Evolutionary conservation across 106 monocot species (phyloP).

Genomic region (Dactylorhiza incarnata): DNA sequence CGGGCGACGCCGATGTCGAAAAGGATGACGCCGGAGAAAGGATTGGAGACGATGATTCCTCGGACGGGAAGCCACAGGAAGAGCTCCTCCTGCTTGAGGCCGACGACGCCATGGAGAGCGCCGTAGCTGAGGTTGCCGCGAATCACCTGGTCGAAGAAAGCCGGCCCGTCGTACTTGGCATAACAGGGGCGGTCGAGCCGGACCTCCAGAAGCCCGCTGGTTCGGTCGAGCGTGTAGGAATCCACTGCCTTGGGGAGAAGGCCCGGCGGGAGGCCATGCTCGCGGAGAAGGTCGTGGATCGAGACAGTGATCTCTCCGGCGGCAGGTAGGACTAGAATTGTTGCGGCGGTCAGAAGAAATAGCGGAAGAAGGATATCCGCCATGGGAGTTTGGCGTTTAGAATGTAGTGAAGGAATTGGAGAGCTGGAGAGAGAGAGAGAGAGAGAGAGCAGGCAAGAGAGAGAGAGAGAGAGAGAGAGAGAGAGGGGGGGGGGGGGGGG

Average conservation of each 20-base stretch:
- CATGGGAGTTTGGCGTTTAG: not conserved
- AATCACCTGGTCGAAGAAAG: constrained; percentile 16
- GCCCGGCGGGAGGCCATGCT: constrained; percentile 23
- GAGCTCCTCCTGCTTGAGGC: constrained; percentile 24
- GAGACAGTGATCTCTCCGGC: not conserved
- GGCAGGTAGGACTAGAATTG: constrained; percentile 1
- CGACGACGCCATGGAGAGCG: constrained; percentile 12
- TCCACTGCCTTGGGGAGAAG: constrained; percentile 17
- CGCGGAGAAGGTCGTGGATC: constrained; percentile 25
- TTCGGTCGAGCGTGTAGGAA: constrained; percentile 17
- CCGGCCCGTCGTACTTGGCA: constrained; percentile 24
- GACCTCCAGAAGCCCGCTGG: constrained; percentile 20
- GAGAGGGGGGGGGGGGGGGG: not conserved
- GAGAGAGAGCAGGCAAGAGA: no score
- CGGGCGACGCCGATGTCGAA: constrained; percentile 26
- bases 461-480: not conserved
- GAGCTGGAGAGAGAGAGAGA: no score
- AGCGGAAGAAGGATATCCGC: not conserved
- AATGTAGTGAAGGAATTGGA: not conserved
- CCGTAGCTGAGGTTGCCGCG: constrained; percentile 25
- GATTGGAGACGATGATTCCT: constrained; percentile 14
- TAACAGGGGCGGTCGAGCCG: constrained; percentile 18
- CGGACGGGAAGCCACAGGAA: constrained; percentile 26
- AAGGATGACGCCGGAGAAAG: constrained; percentile 20
- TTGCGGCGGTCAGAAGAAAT: not conserved